A percentile compares a stretch with the other conserved stretches of the same genome.
These are phyloP conservation scores for Phytophthora uliginosa DNA, from an alignment of 352 stramenopile species.

Conservation along the genomic window DNA sequence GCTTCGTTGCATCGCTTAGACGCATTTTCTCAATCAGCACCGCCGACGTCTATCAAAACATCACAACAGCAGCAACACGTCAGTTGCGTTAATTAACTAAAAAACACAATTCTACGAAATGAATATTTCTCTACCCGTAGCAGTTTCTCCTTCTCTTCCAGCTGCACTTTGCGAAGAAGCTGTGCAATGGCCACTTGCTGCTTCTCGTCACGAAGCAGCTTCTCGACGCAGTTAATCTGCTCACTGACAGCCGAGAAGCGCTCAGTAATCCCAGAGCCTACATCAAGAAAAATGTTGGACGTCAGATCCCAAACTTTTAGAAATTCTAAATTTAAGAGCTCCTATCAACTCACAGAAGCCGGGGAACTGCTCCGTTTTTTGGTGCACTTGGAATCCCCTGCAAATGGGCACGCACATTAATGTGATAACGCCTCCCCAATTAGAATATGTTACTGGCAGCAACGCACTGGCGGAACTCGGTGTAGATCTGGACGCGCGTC, in stretches of 20 bases:
- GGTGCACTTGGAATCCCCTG: conserved; percentile 74
- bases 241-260: conserved; percentile 76
- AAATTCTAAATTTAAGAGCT: not conserved
- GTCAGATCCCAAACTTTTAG: too few relatives aligned
- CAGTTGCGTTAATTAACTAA: not conserved
- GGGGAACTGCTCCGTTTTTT: conserved; percentile 72
- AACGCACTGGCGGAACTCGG: conserved; percentile 64
- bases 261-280: conserved; percentile 70
- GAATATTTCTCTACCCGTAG: conserved; percentile 51
- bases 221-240: conserved; percentile 78
- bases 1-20: conserved; percentile 47
- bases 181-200: conserved; percentile 54
- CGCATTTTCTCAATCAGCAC: conserved; percentile 88
- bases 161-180: conserved; percentile 77
- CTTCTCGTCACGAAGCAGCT: conserved; percentile 41
- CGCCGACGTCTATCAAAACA: conserved; percentile 68
- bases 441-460: not conserved
- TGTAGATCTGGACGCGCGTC: conserved; percentile 77
- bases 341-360: conserved; percentile 62
- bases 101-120: not conserved
- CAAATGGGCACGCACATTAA: not conserved
- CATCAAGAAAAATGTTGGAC: not conserved
- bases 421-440: not conserved
- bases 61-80: not conserved
- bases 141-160: conserved; percentile 88